Base-by-base conservation (phyloP, 176 grass and related monocot genomes). In the Musa itinerans region DNA sequence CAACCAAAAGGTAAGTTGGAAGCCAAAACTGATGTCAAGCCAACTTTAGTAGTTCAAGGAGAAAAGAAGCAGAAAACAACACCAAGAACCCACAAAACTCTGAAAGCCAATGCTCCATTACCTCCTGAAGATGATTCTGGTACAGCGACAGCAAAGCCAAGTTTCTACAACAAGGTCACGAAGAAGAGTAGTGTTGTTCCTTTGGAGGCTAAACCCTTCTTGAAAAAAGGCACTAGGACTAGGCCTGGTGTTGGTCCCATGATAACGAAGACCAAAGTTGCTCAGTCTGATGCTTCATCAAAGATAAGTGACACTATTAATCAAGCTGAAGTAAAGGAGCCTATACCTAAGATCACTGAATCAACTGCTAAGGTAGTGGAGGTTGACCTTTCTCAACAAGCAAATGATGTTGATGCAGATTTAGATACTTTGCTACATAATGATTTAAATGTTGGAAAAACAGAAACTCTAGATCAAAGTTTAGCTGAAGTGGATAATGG, bases 141-240 rank as follows among this genome's bases (percentile, higher is more conserved):
- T 87, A 34, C 74, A 3, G 59, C 17, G 63, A 71, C 11, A 69
- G 27, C 85, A 1, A 99, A 89, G 68, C 81, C 85, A 71, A 89
- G 72, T 71, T 76, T 89, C 80, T 83, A 92, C 48, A 89, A 81
- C 71, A 99, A 89, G 84, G 91, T 92, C 54, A 80, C 96, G 75
- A 92, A 92, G 75, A 99, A 99, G 84, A 92, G 91, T 84, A 99
- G 89, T 86, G 91, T 92, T 79, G 91, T 99, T 68, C 91, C 96
- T 9, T 67, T 94, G 21, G 96, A 99, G 78, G 87, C 84, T 55
- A 99, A 89, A 90, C 77, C 89, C 10, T 80, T 68, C 52, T 76
- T 81, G 67, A 99, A 86, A 80, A 99, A 99, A 88, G 27, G 74
- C 56, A 61, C 78, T 81, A 80, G 83, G 55, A 79, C 78, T 43